phyloP scores from a whole-genome alignment of 257 asterid genomes.

The Fraxinus anomala region DNA sequence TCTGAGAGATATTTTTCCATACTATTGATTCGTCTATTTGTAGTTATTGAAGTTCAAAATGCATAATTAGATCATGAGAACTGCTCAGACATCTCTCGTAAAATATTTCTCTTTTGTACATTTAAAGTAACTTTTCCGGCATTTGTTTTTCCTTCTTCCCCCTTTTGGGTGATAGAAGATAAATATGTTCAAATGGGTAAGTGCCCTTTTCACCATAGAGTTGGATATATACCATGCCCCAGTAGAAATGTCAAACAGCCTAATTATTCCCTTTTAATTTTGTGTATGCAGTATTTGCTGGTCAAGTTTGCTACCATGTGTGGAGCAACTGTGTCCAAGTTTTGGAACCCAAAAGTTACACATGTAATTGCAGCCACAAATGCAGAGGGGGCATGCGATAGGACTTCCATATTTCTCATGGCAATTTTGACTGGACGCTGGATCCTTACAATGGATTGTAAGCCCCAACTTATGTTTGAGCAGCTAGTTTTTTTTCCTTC shows the following conservation, averaged over 20 bases:
- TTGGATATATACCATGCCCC: background rate
- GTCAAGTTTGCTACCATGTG: conserved; percentile 52
- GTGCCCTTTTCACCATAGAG: background rate
- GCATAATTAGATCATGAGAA: background rate
- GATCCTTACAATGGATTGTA: conserved; percentile 79
- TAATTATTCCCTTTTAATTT: conserved; percentile 25
- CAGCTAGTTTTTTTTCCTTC: background rate
- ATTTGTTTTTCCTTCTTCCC: background rate
- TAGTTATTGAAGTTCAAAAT: background rate
- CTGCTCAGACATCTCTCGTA: background rate
- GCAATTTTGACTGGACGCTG: conserved; percentile 81
- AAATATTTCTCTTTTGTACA: background rate
- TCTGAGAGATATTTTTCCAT: background rate
- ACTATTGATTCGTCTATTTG: background rate
- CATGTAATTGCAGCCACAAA: conserved; percentile 87
- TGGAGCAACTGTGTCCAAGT: conserved; percentile 69
- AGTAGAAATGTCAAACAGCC: conserved; percentile 11
- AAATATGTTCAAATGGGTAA: no score
- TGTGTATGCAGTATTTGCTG: conserved; percentile 52
- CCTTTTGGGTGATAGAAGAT: background rate
- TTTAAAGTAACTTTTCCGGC: background rate
- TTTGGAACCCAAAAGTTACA: conserved; percentile 71
- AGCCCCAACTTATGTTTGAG: conserved; percentile 30
- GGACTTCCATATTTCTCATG: conserved; percentile 86
- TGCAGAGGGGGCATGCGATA: conserved; percentile 71